Percentiles rank a stretch among this genome's conserved stretches.
Conservation (phyloP, 768 basidiomycete species). For the Lentinula sp. region DNA sequence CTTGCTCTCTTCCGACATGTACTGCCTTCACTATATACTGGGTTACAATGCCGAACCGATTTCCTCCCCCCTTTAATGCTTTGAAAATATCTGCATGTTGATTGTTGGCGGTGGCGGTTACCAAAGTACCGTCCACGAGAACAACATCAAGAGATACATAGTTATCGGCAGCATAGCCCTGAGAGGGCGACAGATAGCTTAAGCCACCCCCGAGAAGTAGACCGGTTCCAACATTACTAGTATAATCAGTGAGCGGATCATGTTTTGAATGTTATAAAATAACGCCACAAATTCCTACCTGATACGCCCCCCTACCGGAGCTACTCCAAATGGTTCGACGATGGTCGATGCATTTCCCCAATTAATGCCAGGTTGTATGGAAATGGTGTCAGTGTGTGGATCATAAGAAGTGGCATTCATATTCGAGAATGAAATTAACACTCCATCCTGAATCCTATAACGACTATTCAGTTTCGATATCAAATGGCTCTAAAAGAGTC, state of each 20-base stretch:
- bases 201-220: constrained; percentile 39
- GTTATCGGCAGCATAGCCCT: constrained; percentile 20
- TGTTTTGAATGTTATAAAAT: neutral
- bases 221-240: constrained; percentile 36
- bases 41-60: constrained; percentile 40
- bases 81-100: constrained; percentile 36
- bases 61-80: constrained; percentile 38
- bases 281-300: constrained; percentile 14
- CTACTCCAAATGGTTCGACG: constrained; percentile 33
- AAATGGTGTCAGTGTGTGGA: constrained; percentile 26
- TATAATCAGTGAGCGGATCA: neutral
- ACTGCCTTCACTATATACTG: constrained; percentile 33
- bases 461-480: neutral
- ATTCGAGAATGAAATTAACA: constrained; percentile 30
- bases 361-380: constrained; percentile 34
- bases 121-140: constrained; percentile 11
- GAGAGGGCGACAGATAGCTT: constrained; percentile 30
- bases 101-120: constrained; percentile 36
- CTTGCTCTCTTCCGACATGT: constrained; percentile 30
- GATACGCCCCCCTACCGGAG: constrained; percentile 33
- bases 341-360: constrained; percentile 33
- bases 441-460: constrained; percentile 27
- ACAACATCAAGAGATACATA: neutral
- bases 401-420: constrained; percentile 35
- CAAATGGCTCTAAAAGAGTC: neutral